These are phyloP conservation scores for thale cress (Arabidopsis thaliana) DNA, from an alignment of 345 rosid species.

Conservation along the genomic window TAIR10.1 NC_003075.7:18063001-18063500, in stretches of 20 bases:
- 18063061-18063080: background rate
- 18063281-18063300: conserved; percentile 17
- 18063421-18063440: conserved; percentile 42
- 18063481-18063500: background rate
- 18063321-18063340: conserved; percentile 16
- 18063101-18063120: conserved; percentile 4
- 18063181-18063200: conserved; percentile 43
- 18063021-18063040: too few species aligned
- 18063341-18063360: conserved; percentile 21
- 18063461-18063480: conserved; percentile 14
- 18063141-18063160: conserved; percentile 20
- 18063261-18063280: conserved; percentile 31
- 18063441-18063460: conserved; percentile 54
- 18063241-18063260: conserved; percentile 17
- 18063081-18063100: conserved; percentile 18
- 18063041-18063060: too few species aligned
- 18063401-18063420: conserved; percentile 38
- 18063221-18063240: conserved; percentile 37
- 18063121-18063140: background rate
- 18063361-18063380: conserved; percentile 41
- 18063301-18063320: conserved; percentile 2
- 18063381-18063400: conserved; percentile 6
- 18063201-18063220: conserved; percentile 34
- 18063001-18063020: too few species aligned
- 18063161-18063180: conserved; percentile 3